These are phyloP conservation scores for Tetrapyrgos nigripes DNA, from an alignment of 1,284 basidiomycete genomes.

Conservation along the genomic window DNA sequence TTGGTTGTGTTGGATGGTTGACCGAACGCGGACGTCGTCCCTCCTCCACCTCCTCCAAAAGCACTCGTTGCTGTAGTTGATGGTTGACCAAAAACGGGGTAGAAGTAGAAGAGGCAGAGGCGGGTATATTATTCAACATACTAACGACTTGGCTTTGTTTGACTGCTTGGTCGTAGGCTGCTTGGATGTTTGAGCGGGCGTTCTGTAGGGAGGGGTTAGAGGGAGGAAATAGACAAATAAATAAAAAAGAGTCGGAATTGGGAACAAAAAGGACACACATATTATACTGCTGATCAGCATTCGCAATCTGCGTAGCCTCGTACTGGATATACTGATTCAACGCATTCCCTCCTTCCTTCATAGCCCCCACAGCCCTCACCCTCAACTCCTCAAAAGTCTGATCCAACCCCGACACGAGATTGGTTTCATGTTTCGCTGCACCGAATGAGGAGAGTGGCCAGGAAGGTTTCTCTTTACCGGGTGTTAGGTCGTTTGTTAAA, in stretches of 20 bases:
- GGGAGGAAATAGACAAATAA: neutral
- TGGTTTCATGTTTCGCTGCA: conserved; percentile 78
- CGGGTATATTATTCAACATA: conserved; percentile 18
- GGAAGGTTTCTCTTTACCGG: conserved; percentile 67
- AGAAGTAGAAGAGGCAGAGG: conserved; percentile 9
- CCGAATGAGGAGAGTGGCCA: conserved; percentile 89
- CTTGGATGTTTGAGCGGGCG: conserved; percentile 53
- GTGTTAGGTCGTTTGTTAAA: conserved; percentile 66
- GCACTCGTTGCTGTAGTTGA: conserved; percentile 22
- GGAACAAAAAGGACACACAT: neutral
- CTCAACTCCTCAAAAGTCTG: conserved; percentile 85
- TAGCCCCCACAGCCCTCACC: conserved; percentile 67
- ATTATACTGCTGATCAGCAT: conserved; percentile 43
- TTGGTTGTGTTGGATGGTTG: conserved; percentile 41
- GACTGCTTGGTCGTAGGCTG: conserved; percentile 61
- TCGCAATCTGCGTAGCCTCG: conserved; percentile 54
- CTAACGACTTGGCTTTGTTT: conserved; percentile 36
- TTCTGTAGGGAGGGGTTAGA: too few relatives aligned
- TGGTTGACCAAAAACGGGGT: conserved; percentile 21
- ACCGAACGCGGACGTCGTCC: conserved; percentile 42
- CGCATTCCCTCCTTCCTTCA: conserved; percentile 24
- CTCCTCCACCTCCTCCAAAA: too few relatives aligned
- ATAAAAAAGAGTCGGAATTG: neutral
- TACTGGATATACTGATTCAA: conserved; percentile 54
- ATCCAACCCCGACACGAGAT: conserved; percentile 73